Evolutionary conservation across 768 basidiomycete species (phyloP), one percentile per base, ranked within the genome.

Genomic region (Lentinus brumalis): DNA sequence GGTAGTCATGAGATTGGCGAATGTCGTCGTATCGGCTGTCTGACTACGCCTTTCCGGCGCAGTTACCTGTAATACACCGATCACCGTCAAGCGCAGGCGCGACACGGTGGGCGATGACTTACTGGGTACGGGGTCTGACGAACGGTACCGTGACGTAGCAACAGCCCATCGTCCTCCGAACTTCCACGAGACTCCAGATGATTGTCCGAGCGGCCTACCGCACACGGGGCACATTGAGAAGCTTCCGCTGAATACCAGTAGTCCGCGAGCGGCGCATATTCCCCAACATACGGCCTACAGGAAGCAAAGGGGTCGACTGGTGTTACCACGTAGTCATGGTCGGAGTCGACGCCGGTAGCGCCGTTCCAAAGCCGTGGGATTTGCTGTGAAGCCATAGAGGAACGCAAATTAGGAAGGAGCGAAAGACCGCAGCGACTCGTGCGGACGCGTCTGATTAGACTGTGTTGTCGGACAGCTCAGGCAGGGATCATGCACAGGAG

Each of bases 371-470:
- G 62, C 30, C 56, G 61, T 57, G 65, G 61, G 50, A 44, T 50
- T 11, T 50, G 54, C n/a, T 58, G 64, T 6, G 56, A 47, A 41
- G 57, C 53, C 65, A 66, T 66, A 18, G 56, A 50, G 39, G 21
- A 50, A 35, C n/a, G 64, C 64, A 26, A 51, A 66, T 60, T 57
- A 62, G 65, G 65, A 41, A 66, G 59, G 65, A 60, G 52, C n/a
- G 40, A 55, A 66, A 59, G 65, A 63, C 59, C 57, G 57, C 21
- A n/a, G 61, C 16, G 47, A 50, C 30, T 53, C 14, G 49, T 32
- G 29, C 35, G 30, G 29, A 32, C 30, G 45, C 15, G 53, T 45
- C 50, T 18, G 46, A 12, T 16, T 55, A 5, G 56, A 45, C 6
- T 18, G 53, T 9, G 21, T 5, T 9, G 7, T 2, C 12, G 30